Conservation (phyloP, 75 land plant genomes). For the Sequoia sempervirens region DNA sequence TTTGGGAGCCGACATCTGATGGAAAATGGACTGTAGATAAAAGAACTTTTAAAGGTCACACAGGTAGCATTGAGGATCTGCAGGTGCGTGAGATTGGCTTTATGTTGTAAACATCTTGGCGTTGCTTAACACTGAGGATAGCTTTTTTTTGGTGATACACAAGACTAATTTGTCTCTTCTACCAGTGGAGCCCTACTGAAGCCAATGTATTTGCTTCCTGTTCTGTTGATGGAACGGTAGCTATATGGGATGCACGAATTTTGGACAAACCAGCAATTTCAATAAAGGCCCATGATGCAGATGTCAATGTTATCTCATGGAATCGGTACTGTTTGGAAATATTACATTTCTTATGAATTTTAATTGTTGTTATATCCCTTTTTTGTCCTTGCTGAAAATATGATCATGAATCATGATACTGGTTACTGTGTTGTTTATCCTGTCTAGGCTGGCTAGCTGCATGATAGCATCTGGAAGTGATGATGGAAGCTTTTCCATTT, state of each 20-base stretch:
- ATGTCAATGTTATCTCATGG: constrained; percentile 99
- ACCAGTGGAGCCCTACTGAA: constrained; percentile 99
- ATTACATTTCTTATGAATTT: not conserved
- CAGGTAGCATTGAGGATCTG: constrained; percentile 77
- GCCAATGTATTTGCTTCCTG: constrained; percentile 91
- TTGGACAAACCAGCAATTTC: constrained; percentile 53
- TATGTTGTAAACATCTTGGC: not conserved
- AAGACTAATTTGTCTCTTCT: not conserved
- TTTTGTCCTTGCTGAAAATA: not conserved
- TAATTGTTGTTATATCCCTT: not conserved
- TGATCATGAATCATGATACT: not conserved
- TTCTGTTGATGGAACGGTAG: constrained; percentile 78
- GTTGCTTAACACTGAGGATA: not conserved
- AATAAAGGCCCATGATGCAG: constrained; percentile 89
- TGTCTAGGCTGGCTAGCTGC: constrained; percentile 74
- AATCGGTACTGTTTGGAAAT: constrained; percentile 54
- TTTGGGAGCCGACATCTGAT: constrained; percentile 80
- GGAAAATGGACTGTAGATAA: constrained; percentile 64
- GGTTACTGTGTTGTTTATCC: not conserved
- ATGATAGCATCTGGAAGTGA: constrained; percentile 97
- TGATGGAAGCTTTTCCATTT: constrained; percentile 90
- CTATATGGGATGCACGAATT: constrained; percentile 70
- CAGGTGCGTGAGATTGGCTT: constrained; percentile 30
- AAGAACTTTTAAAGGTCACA: constrained; percentile 56
- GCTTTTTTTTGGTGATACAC: not conserved